A percentile compares a stretch with the other conserved stretches of the same genome.
These are phyloP conservation scores for Cardamine chenopodiifolia DNA, from an alignment of 345 rosid genomes.

Conservation along the genomic window DNA sequence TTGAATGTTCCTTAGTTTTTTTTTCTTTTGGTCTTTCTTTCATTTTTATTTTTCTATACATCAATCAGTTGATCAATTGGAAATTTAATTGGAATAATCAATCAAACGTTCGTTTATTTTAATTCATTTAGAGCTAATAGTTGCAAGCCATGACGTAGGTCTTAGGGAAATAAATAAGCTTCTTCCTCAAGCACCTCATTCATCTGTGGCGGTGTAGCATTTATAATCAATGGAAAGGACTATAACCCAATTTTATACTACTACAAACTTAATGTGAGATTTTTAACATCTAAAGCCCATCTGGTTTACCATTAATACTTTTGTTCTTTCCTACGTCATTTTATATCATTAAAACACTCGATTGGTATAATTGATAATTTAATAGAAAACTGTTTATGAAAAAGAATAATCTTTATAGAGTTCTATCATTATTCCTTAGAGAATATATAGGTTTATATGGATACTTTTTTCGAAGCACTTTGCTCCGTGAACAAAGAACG, in stretches of 20 bases:
- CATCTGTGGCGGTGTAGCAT: too few relatives aligned
- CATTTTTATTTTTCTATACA: background rate
- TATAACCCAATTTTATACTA: too few relatives aligned
- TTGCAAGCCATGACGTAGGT: background rate
- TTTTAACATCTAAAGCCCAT: too few relatives aligned
- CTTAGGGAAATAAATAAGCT: background rate
- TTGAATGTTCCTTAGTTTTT: background rate
- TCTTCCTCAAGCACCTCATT: too few relatives aligned
- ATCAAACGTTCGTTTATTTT: conserved; percentile 9
- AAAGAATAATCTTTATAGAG: background rate
- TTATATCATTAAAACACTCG: background rate
- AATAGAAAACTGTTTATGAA: background rate
- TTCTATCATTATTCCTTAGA: background rate
- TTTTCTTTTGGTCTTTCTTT: background rate
- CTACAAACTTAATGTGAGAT: too few relatives aligned
- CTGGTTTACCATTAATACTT: too few relatives aligned
- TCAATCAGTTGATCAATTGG: conserved; percentile 25
- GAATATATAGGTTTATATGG: too few relatives aligned
- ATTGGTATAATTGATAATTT: background rate
- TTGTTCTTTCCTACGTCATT: background rate
- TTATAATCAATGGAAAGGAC: too few relatives aligned
- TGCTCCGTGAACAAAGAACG: background rate
- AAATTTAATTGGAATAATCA: conserved; percentile 28
- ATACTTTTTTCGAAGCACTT: background rate
- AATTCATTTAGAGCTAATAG: background rate